Percentiles rank a stretch among this genome's conserved stretches.
These are phyloP conservation scores for Leishmania lainsoni DNA, from an alignment of 208 protist species.

Conservation along the genomic window DNA sequence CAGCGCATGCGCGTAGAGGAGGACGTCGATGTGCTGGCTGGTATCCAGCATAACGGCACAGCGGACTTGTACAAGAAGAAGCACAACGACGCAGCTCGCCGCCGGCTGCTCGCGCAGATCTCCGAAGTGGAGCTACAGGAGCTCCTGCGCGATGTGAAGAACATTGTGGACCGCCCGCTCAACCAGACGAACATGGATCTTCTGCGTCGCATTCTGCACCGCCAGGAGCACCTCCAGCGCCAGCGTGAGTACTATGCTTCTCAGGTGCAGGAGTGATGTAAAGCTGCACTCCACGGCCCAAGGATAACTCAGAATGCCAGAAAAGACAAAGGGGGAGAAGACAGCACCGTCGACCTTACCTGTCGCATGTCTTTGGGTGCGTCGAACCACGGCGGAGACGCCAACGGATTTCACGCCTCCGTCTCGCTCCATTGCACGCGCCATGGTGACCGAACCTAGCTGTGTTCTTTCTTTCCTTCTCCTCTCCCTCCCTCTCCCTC, in stretches of 20 bases:
- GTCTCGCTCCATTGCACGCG: background rate
- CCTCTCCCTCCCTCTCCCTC: slow-evolving; percentile 1
- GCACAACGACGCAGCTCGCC: slow-evolving; percentile 35
- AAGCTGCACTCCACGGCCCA: background rate
- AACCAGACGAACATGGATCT: slow-evolving; percentile 83
- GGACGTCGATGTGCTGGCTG: slow-evolving; percentile 61
- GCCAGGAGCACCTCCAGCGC: slow-evolving; percentile 57
- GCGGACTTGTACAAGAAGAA: slow-evolving; percentile 53
- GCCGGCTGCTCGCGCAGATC: slow-evolving; percentile 32
- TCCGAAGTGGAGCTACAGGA: slow-evolving; percentile 62
- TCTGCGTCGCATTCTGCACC: slow-evolving; percentile 53
- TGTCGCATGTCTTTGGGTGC: background rate
- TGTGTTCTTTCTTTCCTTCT: background rate
- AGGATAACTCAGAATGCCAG: background rate
- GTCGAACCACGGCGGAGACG: background rate
- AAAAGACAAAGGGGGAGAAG: background rate
- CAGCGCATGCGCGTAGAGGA: slow-evolving; percentile 58
- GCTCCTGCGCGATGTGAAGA: slow-evolving; percentile 60
- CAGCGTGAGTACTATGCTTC: slow-evolving; percentile 43
- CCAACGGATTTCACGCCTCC: background rate
- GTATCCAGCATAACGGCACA: slow-evolving; percentile 51
- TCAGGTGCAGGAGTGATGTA: slow-evolving; percentile 10
- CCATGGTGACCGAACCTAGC: background rate
- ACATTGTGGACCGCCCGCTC: slow-evolving; percentile 61
- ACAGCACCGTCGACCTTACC: background rate